Percentiles rank a stretch among this genome's conserved stretches.
Evolutionary conservation across 1,284 basidiomycete species (phyloP).

Genomic region (Boletus semigastroideus): DNA sequence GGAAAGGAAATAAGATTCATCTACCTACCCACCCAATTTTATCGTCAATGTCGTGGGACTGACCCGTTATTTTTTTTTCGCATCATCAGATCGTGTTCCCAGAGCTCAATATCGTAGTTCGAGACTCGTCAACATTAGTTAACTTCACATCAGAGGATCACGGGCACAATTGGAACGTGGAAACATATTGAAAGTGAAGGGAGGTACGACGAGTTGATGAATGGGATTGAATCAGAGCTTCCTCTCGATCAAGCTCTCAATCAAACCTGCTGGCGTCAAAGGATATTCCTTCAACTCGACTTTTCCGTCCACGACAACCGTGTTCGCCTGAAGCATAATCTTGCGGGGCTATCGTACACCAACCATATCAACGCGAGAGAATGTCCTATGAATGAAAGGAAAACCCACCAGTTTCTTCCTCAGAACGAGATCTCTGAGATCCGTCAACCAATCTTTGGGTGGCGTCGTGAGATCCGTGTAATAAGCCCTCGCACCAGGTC

Average conservation of each 20-base stretch:
- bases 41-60: constrained; percentile 13
- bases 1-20: too few relatives aligned
- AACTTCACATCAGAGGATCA: too few relatives aligned
- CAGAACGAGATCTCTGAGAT: constrained; percentile 74
- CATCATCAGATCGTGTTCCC: too few relatives aligned
- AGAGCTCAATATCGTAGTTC: too few relatives aligned
- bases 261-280: constrained; percentile 65
- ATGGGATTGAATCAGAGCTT: constrained; percentile 41
- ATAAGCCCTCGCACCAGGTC: constrained; percentile 68
- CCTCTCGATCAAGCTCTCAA: constrained; percentile 79
- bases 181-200: too few relatives aligned
- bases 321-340: constrained; percentile 81
- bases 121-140: too few relatives aligned
- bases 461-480: constrained; percentile 77
- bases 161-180: too few relatives aligned
- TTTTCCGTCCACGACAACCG: constrained; percentile 60
- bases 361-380: neutral
- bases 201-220: too few relatives aligned
- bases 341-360: constrained; percentile 61
- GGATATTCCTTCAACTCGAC: constrained; percentile 78
- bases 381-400: neutral
- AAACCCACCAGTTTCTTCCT: constrained; percentile 72
- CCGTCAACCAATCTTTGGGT: constrained; percentile 65
- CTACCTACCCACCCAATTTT: neutral
- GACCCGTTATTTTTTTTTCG: neutral